phyloP scores from a whole-genome alignment of 2,329 filamentous ascomycete genomes.

The Peltaster fructicola region DNA sequence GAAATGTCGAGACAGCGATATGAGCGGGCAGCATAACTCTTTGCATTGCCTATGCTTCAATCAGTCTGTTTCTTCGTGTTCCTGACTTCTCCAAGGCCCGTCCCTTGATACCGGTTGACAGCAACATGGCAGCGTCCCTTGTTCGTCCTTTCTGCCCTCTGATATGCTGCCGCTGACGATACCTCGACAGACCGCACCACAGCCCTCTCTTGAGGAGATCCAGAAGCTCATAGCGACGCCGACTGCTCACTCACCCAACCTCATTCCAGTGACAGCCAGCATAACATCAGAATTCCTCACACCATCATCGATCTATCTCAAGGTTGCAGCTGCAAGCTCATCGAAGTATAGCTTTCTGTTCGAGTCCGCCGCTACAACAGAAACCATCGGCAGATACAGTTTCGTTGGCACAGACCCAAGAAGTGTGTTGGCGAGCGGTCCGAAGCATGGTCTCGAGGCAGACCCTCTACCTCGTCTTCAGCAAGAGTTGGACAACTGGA shows the following conservation, averaged over 20 bases:
- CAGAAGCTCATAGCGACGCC: conserved; percentile 36
- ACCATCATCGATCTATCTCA: conserved; percentile 87
- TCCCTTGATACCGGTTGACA: conserved; percentile 9
- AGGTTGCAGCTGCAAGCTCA: conserved; percentile 52
- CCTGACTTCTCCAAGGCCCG: conserved; percentile 16
- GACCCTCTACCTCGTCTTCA: conserved; percentile 77
- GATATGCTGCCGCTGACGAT: conserved; percentile 2
- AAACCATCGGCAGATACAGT: conserved; percentile 86
- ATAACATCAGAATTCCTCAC: conserved; percentile 87
- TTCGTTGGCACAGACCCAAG: conserved; percentile 70
- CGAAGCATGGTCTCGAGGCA: conserved; percentile 64
- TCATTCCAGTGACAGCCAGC: conserved; percentile 66
- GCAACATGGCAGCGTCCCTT: conserved; percentile 6
- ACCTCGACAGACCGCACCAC: conserved; percentile 25
- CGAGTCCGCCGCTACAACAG: conserved; percentile 80
- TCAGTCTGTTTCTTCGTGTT: conserved; percentile 13
- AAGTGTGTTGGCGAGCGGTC: conserved; percentile 73
- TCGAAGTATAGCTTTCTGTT: conserved; percentile 83
- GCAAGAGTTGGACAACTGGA: conserved; percentile 57
- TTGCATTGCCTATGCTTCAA: conserved; percentile 5
- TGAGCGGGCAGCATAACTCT: too few species aligned
- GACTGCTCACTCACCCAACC: conserved; percentile 47
- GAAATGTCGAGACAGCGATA: too few species aligned
- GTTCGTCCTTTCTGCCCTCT: conserved; percentile 1
- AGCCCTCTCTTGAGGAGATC: conserved; percentile 45